phyloP scores from a whole-genome alignment of 305 asterid species.

The Fraxinus nigra region DNA sequence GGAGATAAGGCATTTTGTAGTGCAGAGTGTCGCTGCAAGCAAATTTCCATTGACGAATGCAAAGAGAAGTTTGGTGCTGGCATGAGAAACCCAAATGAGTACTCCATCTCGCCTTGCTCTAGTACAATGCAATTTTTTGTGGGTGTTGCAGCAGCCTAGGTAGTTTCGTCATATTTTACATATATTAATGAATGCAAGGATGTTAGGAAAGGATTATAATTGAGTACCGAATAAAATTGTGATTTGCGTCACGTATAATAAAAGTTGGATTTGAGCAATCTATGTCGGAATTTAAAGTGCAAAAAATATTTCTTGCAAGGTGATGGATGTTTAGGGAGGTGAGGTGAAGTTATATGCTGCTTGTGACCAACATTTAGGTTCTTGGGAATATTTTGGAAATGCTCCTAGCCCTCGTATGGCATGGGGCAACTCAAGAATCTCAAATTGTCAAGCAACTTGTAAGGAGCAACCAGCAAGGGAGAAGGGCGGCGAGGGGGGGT shows the following conservation, averaged over 20 bases:
- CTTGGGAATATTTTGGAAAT: neutral
- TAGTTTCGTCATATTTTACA: neutral
- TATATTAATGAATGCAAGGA: conserved; percentile 32
- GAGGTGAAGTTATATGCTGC: neutral
- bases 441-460: neutral
- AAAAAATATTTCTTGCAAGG: neutral
- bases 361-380: neutral
- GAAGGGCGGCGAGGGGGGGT: neutral
- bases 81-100: conserved; percentile 38
- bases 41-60: conserved; percentile 48
- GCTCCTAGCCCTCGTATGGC: neutral
- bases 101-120: conserved; percentile 58
- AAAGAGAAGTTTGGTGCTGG: conserved; percentile 42
- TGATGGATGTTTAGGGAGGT: neutral
- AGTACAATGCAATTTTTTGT: conserved; percentile 45
- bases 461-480: neutral
- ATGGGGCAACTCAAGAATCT: neutral
- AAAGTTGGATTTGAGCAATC: neutral
- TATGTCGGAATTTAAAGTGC: neutral
- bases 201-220: neutral
- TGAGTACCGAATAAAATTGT: neutral
- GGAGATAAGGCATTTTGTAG: conserved; percentile 63
- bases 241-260: neutral
- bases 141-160: conserved; percentile 61
- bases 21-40: conserved; percentile 49